These are phyloP conservation scores for Pseudopyrenochaeta lycopersici DNA, from an alignment of 2,329 filamentous ascomycete genomes.

Conservation along the genomic window DNA sequence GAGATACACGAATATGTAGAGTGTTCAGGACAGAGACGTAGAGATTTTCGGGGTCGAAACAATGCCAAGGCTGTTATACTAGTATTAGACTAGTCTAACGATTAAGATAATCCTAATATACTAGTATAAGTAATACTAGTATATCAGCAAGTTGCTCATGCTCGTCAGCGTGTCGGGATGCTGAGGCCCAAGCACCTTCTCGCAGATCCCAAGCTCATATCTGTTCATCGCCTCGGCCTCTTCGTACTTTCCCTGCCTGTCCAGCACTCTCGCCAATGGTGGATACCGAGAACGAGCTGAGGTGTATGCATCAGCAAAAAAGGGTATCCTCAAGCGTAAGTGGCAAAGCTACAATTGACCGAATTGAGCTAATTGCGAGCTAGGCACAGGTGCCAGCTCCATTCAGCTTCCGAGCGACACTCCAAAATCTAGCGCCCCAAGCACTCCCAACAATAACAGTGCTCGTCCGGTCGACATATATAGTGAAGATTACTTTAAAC, in stretches of 20 bases:
- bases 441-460: conserved; percentile 81
- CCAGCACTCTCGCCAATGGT: too few relatives aligned
- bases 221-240: too few relatives aligned
- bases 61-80: too few relatives aligned
- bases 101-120: too few relatives aligned
- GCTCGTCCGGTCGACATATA: conserved; percentile 14
- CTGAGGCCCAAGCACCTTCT: too few relatives aligned
- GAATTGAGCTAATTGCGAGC: conserved; percentile 13
- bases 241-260: too few relatives aligned
- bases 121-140: too few relatives aligned
- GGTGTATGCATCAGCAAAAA: conserved; percentile 91
- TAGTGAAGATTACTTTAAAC: conserved; percentile 90
- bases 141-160: too few relatives aligned
- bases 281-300: conserved; percentile 91
- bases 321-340: conserved; percentile 93
- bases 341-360: not conserved
- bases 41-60: not conserved
- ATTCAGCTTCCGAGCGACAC: conserved; percentile 76
- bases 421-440: conserved; percentile 84
- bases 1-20: too few relatives aligned
- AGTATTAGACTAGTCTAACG: too few relatives aligned
- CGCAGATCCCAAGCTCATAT: too few relatives aligned
- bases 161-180: too few relatives aligned
- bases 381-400: conserved; percentile 53
- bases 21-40: not conserved